phyloP scores from a whole-genome alignment of 148 eudicot genomes.

The Camellia lanceoleosa region DNA sequence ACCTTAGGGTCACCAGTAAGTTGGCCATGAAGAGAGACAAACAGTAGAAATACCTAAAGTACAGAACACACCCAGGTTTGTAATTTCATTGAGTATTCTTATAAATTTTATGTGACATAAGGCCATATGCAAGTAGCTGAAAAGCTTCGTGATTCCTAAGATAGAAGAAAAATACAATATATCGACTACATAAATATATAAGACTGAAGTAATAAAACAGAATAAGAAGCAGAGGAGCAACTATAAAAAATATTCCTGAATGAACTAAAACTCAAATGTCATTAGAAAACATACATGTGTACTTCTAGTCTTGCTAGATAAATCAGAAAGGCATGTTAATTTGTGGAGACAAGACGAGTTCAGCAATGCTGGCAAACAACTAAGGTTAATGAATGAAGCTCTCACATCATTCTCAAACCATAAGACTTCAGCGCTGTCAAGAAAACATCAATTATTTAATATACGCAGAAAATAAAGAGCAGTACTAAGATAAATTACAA shows the following conservation, averaged over 20 bases:
- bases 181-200: neutral
- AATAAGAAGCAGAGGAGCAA: neutral
- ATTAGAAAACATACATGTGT: slow-evolving; percentile 51
- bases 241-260: neutral
- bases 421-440: slow-evolving; percentile 67
- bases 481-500: neutral
- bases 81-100: neutral
- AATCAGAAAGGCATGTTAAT: slow-evolving; percentile 53
- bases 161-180: neutral
- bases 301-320: slow-evolving; percentile 41
- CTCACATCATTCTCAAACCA: slow-evolving; percentile 76
- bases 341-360: slow-evolving; percentile 83
- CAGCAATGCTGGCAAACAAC: slow-evolving; percentile 87
- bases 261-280: slow-evolving; percentile 9
- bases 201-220: neutral
- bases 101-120: neutral
- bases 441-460: slow-evolving; percentile 11
- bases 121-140: neutral
- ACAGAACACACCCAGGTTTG: neutral
- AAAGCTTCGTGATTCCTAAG: neutral
- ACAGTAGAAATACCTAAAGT: neutral
- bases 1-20: neutral
- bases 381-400: slow-evolving; percentile 68
- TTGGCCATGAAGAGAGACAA: neutral
- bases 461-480: neutral